phyloP scores from a whole-genome alignment of 1,139 yeast species.

The Pichia terricola region DNA sequence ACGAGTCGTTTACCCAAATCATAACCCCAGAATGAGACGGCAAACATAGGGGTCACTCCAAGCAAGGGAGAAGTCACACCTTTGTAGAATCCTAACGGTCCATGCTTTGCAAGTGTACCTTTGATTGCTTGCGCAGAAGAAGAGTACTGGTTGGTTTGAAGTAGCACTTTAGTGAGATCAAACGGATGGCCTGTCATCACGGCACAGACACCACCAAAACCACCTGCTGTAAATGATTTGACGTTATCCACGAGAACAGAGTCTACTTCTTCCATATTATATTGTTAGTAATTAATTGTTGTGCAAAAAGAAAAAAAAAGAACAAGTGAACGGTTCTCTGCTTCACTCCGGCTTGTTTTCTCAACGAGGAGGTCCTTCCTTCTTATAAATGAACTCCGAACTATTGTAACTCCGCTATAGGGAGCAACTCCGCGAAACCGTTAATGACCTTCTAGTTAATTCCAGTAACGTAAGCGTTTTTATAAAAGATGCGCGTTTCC shows the following conservation, averaged over 20 bases:
- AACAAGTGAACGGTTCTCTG: too few species aligned
- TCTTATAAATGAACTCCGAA: too few species aligned
- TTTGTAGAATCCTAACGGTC: slow-evolving; percentile 73
- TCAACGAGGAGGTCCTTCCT: too few species aligned
- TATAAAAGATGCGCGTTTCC: too few species aligned
- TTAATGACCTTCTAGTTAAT: too few species aligned
- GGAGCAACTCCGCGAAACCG: too few species aligned
- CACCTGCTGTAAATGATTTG: slow-evolving; percentile 87
- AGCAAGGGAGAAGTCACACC: slow-evolving; percentile 80
- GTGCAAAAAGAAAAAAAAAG: background rate
- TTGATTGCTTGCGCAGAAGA: slow-evolving; percentile 59
- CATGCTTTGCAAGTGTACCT: slow-evolving; percentile 62
- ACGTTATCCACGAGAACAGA: slow-evolving; percentile 28
- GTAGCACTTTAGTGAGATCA: slow-evolving; percentile 83
- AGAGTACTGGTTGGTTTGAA: slow-evolving; percentile 65
- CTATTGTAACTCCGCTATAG: too few species aligned
- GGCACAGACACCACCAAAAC: slow-evolving; percentile 76
- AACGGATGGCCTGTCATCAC: slow-evolving; percentile 94
- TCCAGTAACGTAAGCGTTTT: too few species aligned
- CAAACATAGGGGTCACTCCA: slow-evolving; percentile 98
- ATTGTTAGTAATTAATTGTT: background rate
- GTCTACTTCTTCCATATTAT: slow-evolving; percentile 25
- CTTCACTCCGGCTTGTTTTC: too few species aligned
- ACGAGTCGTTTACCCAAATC: slow-evolving; percentile 83
- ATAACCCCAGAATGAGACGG: slow-evolving; percentile 97